Base-by-base conservation (phyloP, 2,329 filamentous ascomycete genomes). In the Ascochyta lentis region DNA sequence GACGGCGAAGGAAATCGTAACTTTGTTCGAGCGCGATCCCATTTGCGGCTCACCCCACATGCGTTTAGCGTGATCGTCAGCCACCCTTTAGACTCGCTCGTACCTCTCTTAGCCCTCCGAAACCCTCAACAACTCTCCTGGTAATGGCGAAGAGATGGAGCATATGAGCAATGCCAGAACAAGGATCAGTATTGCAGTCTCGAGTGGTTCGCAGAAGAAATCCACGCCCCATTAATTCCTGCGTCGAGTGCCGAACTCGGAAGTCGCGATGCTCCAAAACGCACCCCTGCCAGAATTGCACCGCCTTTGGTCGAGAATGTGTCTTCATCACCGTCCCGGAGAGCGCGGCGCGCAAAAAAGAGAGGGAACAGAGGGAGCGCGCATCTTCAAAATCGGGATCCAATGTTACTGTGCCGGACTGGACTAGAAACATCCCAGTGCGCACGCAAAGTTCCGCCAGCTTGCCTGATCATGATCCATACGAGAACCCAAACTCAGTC, bases 241-340 rank as follows among this genome's bases (percentile, higher is more conserved):
- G 73, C 56, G 70, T 76, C 55, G 73, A 76, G 56, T 76, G 73
- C 57, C 71, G 73, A 52, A 74, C 72, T 35, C 69, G 73, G 31
- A 76, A 76, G 57, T 72, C 68, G 54, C 66, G 72, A 54, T 76
- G 73, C 58, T 73, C 69, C n/a, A 76, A 76, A 58, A 76, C 73
- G 34, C 71, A 75, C 40, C 73, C 73, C 37, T 75, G 73, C 58
- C 72, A 76, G 57, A 76, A 75, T 53, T 76, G 73, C 65, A 74
- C 71, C 8, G 73, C 73, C 19, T 76, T 75, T 60, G 73, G 73
- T 29, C 60, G 73, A 59, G 72, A 76, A 54, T 76, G 73, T 50
- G 58, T 76, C 58, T 76, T 76, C 60, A 76, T 76, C 55, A 75
- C 71, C 22, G 71, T 75, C 13, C 71, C 73, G 47, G 73, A 76